Conservation (phyloP, 495 filamentous ascomycete genomes). For the Xylaria longipes region DNA sequence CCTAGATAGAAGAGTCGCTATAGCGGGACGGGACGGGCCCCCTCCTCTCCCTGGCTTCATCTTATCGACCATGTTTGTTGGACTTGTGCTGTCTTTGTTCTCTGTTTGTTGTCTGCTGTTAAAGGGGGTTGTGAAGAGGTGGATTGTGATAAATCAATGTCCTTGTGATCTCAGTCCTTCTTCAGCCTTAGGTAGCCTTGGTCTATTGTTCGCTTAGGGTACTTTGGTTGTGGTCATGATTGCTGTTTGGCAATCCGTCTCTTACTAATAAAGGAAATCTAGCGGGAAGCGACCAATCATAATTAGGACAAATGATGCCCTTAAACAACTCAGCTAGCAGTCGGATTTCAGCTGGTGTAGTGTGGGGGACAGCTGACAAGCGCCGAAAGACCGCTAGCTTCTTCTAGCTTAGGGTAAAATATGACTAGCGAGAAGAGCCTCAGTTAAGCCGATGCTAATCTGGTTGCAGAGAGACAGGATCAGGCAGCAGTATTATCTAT, state of each 20-base stretch:
- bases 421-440: background rate
- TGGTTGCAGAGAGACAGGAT: background rate
- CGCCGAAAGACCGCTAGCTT: background rate
- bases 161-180: background rate
- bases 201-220: background rate
- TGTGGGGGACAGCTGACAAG: background rate
- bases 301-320: background rate
- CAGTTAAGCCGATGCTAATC: background rate
- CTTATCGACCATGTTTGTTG: background rate
- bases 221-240: background rate
- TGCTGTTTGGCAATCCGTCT: background rate
- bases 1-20: background rate
- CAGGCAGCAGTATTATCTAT: conserved; percentile 24
- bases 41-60: background rate
- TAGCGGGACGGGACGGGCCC: background rate
- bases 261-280: background rate
- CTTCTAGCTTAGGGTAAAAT: no score
- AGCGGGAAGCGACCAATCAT: background rate
- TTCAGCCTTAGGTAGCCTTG: background rate
- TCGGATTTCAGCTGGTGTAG: background rate
- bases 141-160: background rate
- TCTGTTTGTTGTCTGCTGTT: background rate
- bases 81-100: background rate
- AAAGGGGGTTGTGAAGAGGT: background rate
- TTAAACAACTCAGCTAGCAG: no score